phyloP scores from a whole-genome alignment of 1,139 yeast genomes.

The Hanseniaspora uvarum region DNA sequence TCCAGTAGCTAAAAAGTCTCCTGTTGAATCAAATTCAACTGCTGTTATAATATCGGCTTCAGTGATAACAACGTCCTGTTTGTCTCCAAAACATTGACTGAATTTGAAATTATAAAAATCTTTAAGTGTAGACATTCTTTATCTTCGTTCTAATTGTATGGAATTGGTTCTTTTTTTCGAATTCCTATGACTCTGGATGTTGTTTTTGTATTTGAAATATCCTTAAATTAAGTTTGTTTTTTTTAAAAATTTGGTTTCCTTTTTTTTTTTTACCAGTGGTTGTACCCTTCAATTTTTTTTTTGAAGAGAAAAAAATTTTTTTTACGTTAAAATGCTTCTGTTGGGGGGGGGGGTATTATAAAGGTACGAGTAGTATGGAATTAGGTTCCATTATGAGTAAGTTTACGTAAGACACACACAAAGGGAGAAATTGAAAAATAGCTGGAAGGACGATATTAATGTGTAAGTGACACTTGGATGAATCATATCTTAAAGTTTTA shows the following conservation, averaged over 20 bases:
- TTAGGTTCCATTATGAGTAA: no score
- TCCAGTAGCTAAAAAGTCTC: conserved; percentile 93
- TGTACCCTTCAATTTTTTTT: conserved; percentile 1
- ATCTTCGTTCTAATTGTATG: conserved; percentile 19
- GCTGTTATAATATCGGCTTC: conserved; percentile 97
- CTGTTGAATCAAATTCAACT: conserved; percentile 91
- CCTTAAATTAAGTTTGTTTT: background rate
- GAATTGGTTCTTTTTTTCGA: conserved; percentile 2
- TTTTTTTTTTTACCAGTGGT: background rate
- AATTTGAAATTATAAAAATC: conserved; percentile 41
- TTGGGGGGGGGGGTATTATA: background rate
- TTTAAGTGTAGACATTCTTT: conserved; percentile 10
- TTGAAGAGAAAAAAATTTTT: background rate
- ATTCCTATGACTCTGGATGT: no score
- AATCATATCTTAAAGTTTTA: no score
- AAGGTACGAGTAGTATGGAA: background rate
- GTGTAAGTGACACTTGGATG: no score
- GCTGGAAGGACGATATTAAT: no score
- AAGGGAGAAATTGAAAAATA: no score
- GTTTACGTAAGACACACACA: no score
- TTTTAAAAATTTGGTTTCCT: background rate
- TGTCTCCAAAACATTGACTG: conserved; percentile 94
- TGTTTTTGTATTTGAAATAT: background rate
- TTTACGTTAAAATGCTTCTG: background rate
- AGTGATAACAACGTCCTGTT: conserved; percentile 92